Percentiles rank a stretch among this genome's conserved stretches.
Conservation (phyloP, 306 rosid genomes). For the Trifolium subterraneum region DNA sequence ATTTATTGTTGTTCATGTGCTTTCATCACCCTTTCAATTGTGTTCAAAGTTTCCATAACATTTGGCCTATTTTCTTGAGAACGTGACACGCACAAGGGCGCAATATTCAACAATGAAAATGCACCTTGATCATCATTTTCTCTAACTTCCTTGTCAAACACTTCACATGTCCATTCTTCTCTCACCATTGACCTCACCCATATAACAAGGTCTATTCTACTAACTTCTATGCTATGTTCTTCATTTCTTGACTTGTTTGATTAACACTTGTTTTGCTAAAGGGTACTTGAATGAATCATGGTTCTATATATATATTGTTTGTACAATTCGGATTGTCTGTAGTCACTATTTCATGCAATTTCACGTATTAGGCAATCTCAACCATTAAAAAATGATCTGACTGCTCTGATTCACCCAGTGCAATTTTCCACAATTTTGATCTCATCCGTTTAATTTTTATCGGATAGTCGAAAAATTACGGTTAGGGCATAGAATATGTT, state of each 20-base stretch:
- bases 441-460: no score
- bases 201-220: constrained; percentile 68
- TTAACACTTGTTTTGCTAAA: background rate
- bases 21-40: constrained; percentile 56
- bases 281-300: constrained; percentile 31
- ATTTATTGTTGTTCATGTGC: constrained; percentile 51
- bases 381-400: no score
- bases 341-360: no score
- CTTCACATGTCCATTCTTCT: constrained; percentile 91
- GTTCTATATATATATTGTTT: background rate
- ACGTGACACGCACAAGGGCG: constrained; percentile 60
- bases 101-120: constrained; percentile 44
- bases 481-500: no score
- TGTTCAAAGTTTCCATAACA: constrained; percentile 53
- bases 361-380: no score
- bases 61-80: constrained; percentile 62
- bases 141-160: constrained; percentile 66
- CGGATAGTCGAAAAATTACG: no score
- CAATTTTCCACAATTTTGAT: no score
- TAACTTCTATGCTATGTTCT: constrained; percentile 52
- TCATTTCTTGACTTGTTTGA: constrained; percentile 36
- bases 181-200: constrained; percentile 80
- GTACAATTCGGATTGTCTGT: no score
- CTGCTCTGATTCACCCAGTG: no score
- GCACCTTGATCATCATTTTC: constrained; percentile 53